phyloP scores from a whole-genome alignment of 2,329 filamentous ascomycete genomes.

The Fusarium sp. region DNA sequence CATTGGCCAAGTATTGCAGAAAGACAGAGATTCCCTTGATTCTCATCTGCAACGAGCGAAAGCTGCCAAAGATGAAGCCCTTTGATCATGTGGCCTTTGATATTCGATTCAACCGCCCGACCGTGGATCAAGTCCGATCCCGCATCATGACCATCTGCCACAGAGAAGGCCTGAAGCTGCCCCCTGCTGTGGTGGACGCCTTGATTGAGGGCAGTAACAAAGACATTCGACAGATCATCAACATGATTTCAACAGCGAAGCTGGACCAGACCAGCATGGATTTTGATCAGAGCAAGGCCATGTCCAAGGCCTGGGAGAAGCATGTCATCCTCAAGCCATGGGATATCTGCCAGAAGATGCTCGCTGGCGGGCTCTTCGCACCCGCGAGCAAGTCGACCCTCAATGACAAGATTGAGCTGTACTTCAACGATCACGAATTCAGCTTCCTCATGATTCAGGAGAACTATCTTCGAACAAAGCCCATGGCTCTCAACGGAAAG shows the following conservation, averaged over 20 bases:
- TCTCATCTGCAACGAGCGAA: constrained; percentile 96
- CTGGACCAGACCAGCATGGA: constrained; percentile 84
- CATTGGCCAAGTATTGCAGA: constrained; percentile 92
- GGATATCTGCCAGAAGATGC: constrained; percentile 96
- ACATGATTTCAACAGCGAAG: constrained; percentile 96
- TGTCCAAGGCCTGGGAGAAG: constrained; percentile 99
- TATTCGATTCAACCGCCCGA: constrained; percentile 88
- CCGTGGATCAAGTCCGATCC: constrained; percentile 89
- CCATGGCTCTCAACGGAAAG: constrained; percentile 69
- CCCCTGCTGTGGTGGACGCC: constrained; percentile 85
- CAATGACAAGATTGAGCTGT: constrained; percentile 98
- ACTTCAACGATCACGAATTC: constrained; percentile 99
- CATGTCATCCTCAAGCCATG: constrained; percentile 96
- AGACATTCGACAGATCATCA: constrained; percentile 97
- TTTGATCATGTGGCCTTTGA: constrained; percentile 91
- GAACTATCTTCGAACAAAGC: constrained; percentile 91
- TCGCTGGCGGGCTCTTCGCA: constrained; percentile 88
- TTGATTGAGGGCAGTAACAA: constrained; percentile 95
- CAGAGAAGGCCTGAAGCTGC: constrained; percentile 89
- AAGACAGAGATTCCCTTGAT: constrained; percentile 96
- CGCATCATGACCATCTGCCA: constrained; percentile 96
- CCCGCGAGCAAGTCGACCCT: constrained; percentile 85
- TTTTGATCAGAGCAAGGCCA: constrained; percentile 87
- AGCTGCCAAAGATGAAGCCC: constrained; percentile 96
- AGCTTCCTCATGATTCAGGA: constrained; percentile 98